Conservation (phyloP, 768 basidiomycete species). For the Trametes villosa region DNA sequence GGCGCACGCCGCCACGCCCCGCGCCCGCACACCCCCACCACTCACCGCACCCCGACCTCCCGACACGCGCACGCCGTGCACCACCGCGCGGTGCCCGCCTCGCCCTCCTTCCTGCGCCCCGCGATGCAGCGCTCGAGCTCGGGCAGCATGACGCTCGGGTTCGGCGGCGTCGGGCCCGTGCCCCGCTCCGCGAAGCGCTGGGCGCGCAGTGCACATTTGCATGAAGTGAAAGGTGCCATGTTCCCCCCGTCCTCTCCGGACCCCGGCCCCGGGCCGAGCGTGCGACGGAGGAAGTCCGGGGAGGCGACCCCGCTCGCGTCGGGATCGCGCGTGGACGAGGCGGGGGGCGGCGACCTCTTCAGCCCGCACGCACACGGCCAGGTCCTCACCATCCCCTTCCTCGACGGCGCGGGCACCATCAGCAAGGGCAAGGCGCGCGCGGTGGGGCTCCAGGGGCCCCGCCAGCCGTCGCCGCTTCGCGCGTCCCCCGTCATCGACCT, state of each 20-base stretch:
- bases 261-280: not conserved
- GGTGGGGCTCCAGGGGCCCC: not conserved
- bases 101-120: constrained; percentile 40
- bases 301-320: not conserved
- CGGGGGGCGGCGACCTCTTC: constrained; percentile 12
- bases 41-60: constrained; percentile 19
- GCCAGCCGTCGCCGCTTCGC: constrained; percentile 20
- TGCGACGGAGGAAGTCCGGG: not conserved
- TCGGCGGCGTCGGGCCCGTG: constrained; percentile 38
- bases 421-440: constrained; percentile 22
- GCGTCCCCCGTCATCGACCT: constrained; percentile 8
- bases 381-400: not conserved
- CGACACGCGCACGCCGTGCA: constrained; percentile 23
- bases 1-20: constrained; percentile 1
- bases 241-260: not conserved
- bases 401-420: constrained; percentile 12
- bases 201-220: constrained; percentile 71
- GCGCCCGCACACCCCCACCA: constrained; percentile 30
- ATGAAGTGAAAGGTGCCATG: constrained; percentile 51
- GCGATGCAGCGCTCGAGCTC: constrained; percentile 52
- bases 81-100: constrained; percentile 32
- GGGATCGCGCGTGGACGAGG: not conserved
- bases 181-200: constrained; percentile 57
- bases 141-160: constrained; percentile 24
- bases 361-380: not conserved